Base-by-base conservation (phyloP, 2,329 filamentous ascomycete species). In the Corniculantispora saksenae region DNA sequence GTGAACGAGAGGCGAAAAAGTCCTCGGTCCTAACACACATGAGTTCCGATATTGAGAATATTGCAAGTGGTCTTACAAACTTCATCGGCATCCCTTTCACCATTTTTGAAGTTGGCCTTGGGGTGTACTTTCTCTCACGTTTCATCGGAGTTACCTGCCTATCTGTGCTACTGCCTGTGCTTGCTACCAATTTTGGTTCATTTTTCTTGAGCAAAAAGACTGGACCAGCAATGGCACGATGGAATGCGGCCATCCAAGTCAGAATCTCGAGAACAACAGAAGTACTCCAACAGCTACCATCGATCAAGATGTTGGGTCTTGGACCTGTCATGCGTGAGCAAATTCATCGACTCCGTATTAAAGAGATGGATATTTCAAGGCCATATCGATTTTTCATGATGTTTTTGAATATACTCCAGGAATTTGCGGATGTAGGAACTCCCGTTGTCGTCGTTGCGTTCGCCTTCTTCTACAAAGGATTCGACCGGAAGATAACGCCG, bases 1-100 rank as follows among this genome's bases (percentile, higher is more conserved):
- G 72, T n/a, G 67, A 70, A 2, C 68, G 67, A 4, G 65, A 69
- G 1, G 71, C 72, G 7, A 74, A 76, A 17, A 76, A 78, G 23
- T 43, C 58, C 2, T 32, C 64, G 2, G 64, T 48, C 6, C 8
- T 61, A 13, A 66, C 64, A 5, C 58, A 40, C 2, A 66, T 66
- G 64, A 66, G 58, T 35, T 50, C 64, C 2, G 64, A 66, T 9
- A 54, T 66, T 2, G 59, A 57, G 13, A 13, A 21, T 3, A 53
- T 66, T 15, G 32, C 19, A 12, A 40, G 12, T 3, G 58, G 51
- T 2, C 17, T 66, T 2, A 8, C 19, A 3, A 17, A 23, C 3
- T 53, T 53, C 19, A 32, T 40, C 6, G 53, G 43, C 6, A 51
- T 62, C 7, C 53, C 53, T 1, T 27, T 55, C 5, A 17, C 23